These are phyloP conservation scores for Dactylellina cionopaga DNA, from an alignment of 2,329 filamentous ascomycete species.

Conservation along the genomic window DNA sequence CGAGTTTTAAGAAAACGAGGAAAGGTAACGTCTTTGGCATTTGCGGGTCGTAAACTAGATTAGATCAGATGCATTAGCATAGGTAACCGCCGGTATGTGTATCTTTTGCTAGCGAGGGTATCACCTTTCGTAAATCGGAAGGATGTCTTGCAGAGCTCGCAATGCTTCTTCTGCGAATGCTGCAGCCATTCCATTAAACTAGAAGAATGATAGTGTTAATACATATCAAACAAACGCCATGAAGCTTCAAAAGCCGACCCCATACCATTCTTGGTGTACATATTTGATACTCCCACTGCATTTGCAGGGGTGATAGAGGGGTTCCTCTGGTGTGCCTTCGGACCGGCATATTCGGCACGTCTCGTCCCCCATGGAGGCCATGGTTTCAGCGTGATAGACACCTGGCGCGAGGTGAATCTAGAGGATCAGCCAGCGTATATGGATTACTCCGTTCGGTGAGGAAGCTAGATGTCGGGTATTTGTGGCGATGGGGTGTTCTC, in stretches of 20 bases:
- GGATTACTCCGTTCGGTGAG: constrained; percentile 10
- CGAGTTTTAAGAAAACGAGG: constrained; percentile 81
- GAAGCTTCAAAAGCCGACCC: not conserved
- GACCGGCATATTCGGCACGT: constrained; percentile 98
- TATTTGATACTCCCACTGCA: constrained; percentile 99
- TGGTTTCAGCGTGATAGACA: constrained; percentile 25
- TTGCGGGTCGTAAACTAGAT: constrained; percentile 79
- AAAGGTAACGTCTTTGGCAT: constrained; percentile 88
- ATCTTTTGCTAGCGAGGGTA: not conserved
- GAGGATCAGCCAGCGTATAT: not conserved
- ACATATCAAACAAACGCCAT: not conserved
- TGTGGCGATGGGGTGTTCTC: constrained; percentile 33
- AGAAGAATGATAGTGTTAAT: not conserved
- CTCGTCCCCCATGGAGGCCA: constrained; percentile 69
- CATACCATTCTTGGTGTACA: constrained; percentile 87
- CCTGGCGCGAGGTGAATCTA: constrained; percentile 11
- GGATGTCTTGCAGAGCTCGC: constrained; percentile 97
- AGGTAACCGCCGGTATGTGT: not conserved
- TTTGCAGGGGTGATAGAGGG: constrained; percentile 97
- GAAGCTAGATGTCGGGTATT: constrained; percentile 7
- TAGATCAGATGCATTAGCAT: not conserved
- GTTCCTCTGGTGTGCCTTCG: constrained; percentile 82
- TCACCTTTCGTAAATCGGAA: constrained; percentile 92
- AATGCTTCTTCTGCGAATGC: constrained; percentile 99
- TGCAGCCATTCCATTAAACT: constrained; percentile 95